Percentiles rank a stretch among this genome's conserved stretches.
These are phyloP conservation scores for Mycena sanguinolenta DNA, from an alignment of 768 basidiomycete species.

Conservation along the genomic window DNA sequence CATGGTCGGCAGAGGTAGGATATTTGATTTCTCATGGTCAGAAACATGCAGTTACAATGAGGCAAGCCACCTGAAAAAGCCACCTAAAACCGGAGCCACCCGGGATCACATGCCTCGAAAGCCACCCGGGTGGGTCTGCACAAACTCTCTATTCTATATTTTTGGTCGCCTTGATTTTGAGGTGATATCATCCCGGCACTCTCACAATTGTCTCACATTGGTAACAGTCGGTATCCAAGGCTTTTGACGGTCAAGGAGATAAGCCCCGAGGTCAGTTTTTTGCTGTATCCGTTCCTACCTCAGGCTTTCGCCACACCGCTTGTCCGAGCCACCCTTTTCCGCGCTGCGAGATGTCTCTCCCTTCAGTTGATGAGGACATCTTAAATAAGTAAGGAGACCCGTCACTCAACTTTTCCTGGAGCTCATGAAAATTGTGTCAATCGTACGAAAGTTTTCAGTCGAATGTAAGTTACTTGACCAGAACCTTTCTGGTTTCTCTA, in stretches of 20 bases:
- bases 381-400: background rate
- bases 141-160: conserved; percentile 1
- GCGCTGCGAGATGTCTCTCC: no score
- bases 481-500: background rate
- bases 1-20: background rate
- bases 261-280: no score
- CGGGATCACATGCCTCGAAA: conserved; percentile 1
- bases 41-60: background rate
- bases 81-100: conserved; percentile 1
- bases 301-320: no score
- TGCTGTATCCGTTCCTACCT: no score
- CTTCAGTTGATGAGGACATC: background rate
- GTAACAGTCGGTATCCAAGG: no score
- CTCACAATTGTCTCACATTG: no score
- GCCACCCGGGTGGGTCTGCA: background rate
- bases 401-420: background rate
- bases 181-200: no score
- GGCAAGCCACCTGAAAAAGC: conserved; percentile 1
- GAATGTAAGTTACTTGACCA: background rate
- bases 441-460: background rate
- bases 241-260: no score
- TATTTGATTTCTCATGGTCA: background rate
- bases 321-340: no score
- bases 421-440: background rate
- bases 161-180: no score